Evolutionary conservation across 176 grass and related monocot genomes (phyloP).

Genomic region (Pharus latifolius): DNA sequence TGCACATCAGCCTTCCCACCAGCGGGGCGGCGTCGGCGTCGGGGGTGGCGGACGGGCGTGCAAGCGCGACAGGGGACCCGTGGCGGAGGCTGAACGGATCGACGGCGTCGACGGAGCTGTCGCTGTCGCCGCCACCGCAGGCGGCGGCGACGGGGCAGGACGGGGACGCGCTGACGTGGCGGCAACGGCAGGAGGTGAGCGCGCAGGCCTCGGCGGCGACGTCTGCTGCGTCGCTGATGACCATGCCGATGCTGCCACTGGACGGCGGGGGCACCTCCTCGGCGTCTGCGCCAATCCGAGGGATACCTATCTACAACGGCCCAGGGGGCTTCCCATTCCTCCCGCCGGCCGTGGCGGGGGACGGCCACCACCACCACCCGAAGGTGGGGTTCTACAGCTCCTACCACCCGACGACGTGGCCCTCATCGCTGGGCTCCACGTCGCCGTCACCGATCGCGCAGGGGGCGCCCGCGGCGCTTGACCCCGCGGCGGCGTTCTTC

Average conservation of each 20-base stretch:
- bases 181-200: background rate
- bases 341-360: conserved; percentile 14
- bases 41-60: background rate
- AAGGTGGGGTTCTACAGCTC: conserved; percentile 40
- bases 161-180: conserved; percentile 31
- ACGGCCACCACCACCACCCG: background rate
- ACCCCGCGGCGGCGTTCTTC: conserved; percentile 39
- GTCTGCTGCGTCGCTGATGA: conserved; percentile 15
- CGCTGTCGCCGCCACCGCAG: conserved; percentile 50
- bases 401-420: conserved; percentile 26
- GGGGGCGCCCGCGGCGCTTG: conserved; percentile 15
- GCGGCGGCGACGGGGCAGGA: conserved; percentile 22
- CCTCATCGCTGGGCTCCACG: conserved; percentile 26
- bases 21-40: background rate
- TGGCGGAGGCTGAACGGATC: conserved; percentile 39
- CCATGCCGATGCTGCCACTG: conserved; percentile 31
- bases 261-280: conserved; percentile 3
- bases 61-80: conserved; percentile 11
- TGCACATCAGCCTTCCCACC: conserved; percentile 86
- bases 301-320: conserved; percentile 83
- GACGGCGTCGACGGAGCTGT: conserved; percentile 64
- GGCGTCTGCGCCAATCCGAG: conserved; percentile 47
- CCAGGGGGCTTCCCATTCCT: conserved; percentile 47
- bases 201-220: conserved; percentile 12
- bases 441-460: conserved; percentile 10